Percentiles rank a stretch among this genome's conserved stretches.
phyloP scores from a whole-genome alignment of 345 rosid genomes.

The Pseudoturritis turrita region DNA sequence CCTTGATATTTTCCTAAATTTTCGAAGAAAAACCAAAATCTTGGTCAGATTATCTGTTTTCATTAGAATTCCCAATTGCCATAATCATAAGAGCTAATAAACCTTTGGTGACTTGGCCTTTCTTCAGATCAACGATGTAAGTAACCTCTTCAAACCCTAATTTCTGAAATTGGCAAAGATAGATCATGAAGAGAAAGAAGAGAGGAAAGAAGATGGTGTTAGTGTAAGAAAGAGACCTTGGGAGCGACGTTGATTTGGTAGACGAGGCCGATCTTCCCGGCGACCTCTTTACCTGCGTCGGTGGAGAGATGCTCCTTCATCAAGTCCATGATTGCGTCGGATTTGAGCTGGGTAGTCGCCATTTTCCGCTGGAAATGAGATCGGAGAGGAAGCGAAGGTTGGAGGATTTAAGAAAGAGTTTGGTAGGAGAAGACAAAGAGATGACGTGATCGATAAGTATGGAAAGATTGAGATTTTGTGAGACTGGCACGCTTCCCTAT shows the following conservation, averaged over 20 bases:
- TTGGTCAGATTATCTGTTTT: background rate
- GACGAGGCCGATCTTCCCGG: too few species aligned
- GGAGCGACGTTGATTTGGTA: too few species aligned
- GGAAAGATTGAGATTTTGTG: conserved; percentile 14
- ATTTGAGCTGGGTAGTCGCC: conserved; percentile 60
- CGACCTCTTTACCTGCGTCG: too few species aligned
- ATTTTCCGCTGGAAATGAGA: conserved; percentile 30
- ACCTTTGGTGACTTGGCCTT: conserved; percentile 90
- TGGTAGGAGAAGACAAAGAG: conserved; percentile 11
- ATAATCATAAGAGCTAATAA: background rate
- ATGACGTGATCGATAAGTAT: conserved; percentile 33
- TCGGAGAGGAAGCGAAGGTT: background rate
- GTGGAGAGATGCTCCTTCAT: conserved; percentile 65
- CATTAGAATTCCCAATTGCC: background rate
- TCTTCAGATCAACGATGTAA: conserved; percentile 80
- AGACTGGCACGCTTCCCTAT: background rate
- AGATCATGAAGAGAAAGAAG: background rate
- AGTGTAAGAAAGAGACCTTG: too few species aligned
- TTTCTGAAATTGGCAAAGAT: conserved; percentile 43
- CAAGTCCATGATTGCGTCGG: conserved; percentile 62
- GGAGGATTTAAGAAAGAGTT: conserved; percentile 5
- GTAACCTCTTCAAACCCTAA: conserved; percentile 80
- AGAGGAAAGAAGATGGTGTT: too few species aligned
- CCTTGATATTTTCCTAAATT: conserved; percentile 73
- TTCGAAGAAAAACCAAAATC: too few species aligned